Evolutionary conservation across 345 rosid species (phyloP).

Genomic region (Streptanthus diversifolius): DNA sequence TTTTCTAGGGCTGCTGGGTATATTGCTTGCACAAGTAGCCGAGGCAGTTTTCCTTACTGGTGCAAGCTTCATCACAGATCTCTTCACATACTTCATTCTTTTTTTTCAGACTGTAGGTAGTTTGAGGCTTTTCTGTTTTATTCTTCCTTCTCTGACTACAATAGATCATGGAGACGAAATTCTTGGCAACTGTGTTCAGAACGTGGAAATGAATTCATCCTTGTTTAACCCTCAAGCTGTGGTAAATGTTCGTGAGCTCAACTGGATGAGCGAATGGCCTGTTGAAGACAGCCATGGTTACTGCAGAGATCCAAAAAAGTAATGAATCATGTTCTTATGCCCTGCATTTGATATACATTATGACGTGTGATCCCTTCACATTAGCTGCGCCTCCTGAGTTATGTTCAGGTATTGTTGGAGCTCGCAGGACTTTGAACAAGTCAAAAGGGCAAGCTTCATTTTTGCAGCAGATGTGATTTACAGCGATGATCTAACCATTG

Average conservation of each 20-base stretch:
- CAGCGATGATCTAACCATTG: slow-evolving; percentile 35
- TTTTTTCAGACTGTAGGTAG: background rate
- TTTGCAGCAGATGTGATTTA: slow-evolving; percentile 38
- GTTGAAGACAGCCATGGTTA: slow-evolving; percentile 23
- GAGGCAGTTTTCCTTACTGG: slow-evolving; percentile 74
- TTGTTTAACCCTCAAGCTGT: slow-evolving; percentile 40
- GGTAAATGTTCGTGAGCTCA: slow-evolving; percentile 65
- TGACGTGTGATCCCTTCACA: background rate
- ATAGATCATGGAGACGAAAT: slow-evolving; percentile 62
- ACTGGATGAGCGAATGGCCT: slow-evolving; percentile 80
- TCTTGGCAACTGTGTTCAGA: slow-evolving; percentile 64
- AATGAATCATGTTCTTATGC: background rate
- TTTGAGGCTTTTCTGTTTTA: background rate
- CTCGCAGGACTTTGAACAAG: slow-evolving; percentile 29
- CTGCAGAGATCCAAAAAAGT: slow-evolving; percentile 41
- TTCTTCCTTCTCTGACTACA: background rate
- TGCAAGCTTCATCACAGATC: background rate
- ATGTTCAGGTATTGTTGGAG: slow-evolving; percentile 32
- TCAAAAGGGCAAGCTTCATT: slow-evolving; percentile 22
- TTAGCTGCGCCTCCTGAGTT: background rate
- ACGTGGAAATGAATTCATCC: slow-evolving; percentile 47
- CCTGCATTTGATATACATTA: background rate
- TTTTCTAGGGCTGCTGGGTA: slow-evolving; percentile 65
- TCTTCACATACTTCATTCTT: background rate
- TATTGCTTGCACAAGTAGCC: slow-evolving; percentile 68